phyloP scores from a whole-genome alignment of 441 rosid genomes.

The Manihot esculenta region DNA sequence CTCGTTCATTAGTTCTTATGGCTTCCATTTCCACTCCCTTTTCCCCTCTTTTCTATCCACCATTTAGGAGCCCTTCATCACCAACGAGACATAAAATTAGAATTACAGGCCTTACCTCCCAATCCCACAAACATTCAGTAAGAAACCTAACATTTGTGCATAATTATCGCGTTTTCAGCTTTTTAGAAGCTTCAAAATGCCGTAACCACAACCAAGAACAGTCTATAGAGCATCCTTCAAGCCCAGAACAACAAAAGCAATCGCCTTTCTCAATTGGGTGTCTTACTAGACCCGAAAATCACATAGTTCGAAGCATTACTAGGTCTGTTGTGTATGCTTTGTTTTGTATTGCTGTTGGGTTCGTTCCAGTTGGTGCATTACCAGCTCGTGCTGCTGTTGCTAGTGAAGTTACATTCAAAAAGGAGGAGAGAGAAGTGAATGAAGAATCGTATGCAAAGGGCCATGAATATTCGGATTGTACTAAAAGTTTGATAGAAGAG shows the following conservation, averaged over 20 bases:
- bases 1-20: slow-evolving; percentile 35
- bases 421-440: slow-evolving; percentile 24
- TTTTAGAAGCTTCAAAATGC: slow-evolving; percentile 30
- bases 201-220: slow-evolving; percentile 15
- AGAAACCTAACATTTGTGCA: slow-evolving; percentile 27
- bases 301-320: slow-evolving; percentile 34
- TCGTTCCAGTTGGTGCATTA: slow-evolving; percentile 47
- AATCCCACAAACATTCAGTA: slow-evolving; percentile 7
- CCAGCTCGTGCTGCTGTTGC: slow-evolving; percentile 55
- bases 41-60: slow-evolving; percentile 38
- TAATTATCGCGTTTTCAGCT: slow-evolving; percentile 27
- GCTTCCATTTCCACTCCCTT: slow-evolving; percentile 46
- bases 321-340: slow-evolving; percentile 53
- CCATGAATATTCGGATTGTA: slow-evolving; percentile 54
- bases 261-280: slow-evolving; percentile 26
- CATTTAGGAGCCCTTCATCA: slow-evolving; percentile 26
- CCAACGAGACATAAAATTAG: slow-evolving; percentile 34
- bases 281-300: slow-evolving; percentile 27
- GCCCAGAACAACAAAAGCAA: slow-evolving; percentile 27
- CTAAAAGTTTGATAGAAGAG: slow-evolving; percentile 56
- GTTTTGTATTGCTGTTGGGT: slow-evolving; percentile 64
- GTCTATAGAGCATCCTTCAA: slow-evolving; percentile 23
- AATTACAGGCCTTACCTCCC: slow-evolving; percentile 26
- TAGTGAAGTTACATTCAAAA: slow-evolving; percentile 45
- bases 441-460: slow-evolving; percentile 33